Conservation (phyloP, 2,329 filamentous ascomycete genomes). For the Cladosporium sp. region DNA sequence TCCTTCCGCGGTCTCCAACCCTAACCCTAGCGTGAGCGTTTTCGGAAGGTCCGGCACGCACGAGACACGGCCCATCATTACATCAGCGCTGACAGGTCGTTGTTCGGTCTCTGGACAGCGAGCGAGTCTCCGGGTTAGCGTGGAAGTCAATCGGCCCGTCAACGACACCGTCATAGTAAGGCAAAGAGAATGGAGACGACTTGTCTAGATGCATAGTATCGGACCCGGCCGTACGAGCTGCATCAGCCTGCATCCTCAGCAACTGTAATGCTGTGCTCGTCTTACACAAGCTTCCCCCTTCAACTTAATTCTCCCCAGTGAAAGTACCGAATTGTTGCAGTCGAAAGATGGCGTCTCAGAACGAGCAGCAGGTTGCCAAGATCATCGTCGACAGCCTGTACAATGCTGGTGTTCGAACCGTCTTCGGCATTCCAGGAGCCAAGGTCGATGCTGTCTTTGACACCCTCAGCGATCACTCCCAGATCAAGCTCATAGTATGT, state of each 20-base stretch:
- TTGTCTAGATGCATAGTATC: not conserved
- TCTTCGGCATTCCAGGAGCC: constrained; percentile 45
- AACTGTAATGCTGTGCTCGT: not conserved
- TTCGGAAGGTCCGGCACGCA: constrained; percentile 1
- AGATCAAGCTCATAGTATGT: constrained; percentile 43
- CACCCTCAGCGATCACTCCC: constrained; percentile 40
- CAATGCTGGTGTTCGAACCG: constrained; percentile 40
- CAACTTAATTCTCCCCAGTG: not conserved
- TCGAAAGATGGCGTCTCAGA: not conserved
- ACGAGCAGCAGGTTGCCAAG: constrained; percentile 21
- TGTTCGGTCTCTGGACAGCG: no score
- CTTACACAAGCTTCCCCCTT: not conserved
- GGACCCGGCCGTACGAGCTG: not conserved
- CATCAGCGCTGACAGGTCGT: not conserved
- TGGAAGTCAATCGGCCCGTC: constrained; percentile 7
- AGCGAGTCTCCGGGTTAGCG: not conserved
- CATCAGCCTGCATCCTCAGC: not conserved
- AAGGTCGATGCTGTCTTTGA: constrained; percentile 47
- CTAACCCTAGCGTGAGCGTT: not conserved
- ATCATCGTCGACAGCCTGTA: constrained; percentile 31
- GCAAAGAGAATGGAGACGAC: not conserved
- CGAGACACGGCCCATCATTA: not conserved
- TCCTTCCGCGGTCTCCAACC: no score
- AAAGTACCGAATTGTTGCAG: not conserved
- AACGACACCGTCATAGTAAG: not conserved